Conservation (phyloP, 2,329 filamentous ascomycete genomes). For the Ceratocystis destructans region DNA sequence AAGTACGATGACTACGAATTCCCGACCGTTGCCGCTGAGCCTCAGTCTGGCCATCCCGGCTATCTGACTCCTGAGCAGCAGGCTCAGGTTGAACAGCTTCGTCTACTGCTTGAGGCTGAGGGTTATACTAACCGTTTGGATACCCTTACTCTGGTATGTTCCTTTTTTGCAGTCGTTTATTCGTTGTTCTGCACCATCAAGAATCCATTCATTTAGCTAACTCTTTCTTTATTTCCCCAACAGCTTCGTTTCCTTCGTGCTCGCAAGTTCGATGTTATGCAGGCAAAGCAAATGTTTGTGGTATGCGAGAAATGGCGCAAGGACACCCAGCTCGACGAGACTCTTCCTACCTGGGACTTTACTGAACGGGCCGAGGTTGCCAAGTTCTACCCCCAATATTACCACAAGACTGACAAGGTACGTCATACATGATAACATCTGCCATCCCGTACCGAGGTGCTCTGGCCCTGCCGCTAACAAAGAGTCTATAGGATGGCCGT, state of each 20-base stretch:
- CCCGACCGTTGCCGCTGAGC: conserved; percentile 60
- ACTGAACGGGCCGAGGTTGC: conserved; percentile 70
- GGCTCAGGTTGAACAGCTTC: conserved; percentile 76
- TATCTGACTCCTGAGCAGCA: conserved; percentile 77
- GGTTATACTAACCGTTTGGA: conserved; percentile 77
- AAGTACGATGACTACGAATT: conserved; percentile 97
- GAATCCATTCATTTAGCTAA: conserved; percentile 12
- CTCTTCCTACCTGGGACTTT: conserved; percentile 72
- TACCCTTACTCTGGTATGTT: conserved; percentile 71
- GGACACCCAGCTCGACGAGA: conserved; percentile 70
- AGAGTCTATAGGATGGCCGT: conserved; percentile 60
- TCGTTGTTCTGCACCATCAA: neutral
- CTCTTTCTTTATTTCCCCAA: neutral
- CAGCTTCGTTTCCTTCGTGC: conserved; percentile 83
- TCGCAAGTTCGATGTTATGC: conserved; percentile 81
- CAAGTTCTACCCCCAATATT: conserved; percentile 94
- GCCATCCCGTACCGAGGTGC: neutral
- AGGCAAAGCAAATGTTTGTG: conserved; percentile 81
- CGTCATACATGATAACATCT: conserved; percentile 11
- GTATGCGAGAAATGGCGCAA: conserved; percentile 85
- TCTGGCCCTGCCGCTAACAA: neutral
- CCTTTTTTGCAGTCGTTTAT: neutral
- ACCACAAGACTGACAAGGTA: conserved; percentile 90
- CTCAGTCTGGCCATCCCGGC: conserved; percentile 69
- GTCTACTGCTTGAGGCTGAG: conserved; percentile 67